Conservation (phyloP, 169 alveolate genomes). For the Theileria parva region DNA sequence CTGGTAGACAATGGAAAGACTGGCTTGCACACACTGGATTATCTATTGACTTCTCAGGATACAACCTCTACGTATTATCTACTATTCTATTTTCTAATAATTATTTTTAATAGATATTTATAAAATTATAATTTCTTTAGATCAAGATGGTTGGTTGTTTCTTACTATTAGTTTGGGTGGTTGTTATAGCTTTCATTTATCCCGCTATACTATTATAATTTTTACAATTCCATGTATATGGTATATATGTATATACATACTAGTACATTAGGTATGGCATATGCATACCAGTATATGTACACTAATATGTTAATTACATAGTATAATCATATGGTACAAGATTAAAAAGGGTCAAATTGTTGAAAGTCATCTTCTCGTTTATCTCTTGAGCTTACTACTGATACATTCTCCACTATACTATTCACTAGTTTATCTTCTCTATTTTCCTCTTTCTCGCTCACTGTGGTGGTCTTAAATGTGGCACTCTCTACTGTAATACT, state of each 20-base stretch:
- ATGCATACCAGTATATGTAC: neutral
- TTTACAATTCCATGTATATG: neutral
- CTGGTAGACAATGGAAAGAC: constrained; percentile 91
- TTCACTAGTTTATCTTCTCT: neutral
- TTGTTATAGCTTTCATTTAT: constrained; percentile 46
- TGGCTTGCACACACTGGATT: constrained; percentile 70
- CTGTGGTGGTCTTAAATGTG: neutral
- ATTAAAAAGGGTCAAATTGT: constrained; percentile 15
- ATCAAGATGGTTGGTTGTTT: constrained; percentile 22
- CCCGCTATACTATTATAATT: constrained; percentile 49
- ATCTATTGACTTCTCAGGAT: constrained; percentile 41
- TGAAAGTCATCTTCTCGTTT: constrained; percentile 14
- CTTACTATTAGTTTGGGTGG: constrained; percentile 38
- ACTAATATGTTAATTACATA: neutral
- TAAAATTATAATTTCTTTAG: neutral
- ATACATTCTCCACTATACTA: constrained; percentile 13
- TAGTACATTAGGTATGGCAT: too few relatives aligned
- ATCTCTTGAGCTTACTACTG: constrained; percentile 4
- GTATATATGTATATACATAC: neutral
- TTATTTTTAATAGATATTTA: neutral
- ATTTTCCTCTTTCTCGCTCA: neutral
- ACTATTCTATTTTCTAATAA: neutral
- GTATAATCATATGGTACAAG: neutral
- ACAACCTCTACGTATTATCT: constrained; percentile 33
- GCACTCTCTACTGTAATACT: neutral